Base-by-base conservation (phyloP, 148 eudicot species). In the Cornus kousa region DNA sequence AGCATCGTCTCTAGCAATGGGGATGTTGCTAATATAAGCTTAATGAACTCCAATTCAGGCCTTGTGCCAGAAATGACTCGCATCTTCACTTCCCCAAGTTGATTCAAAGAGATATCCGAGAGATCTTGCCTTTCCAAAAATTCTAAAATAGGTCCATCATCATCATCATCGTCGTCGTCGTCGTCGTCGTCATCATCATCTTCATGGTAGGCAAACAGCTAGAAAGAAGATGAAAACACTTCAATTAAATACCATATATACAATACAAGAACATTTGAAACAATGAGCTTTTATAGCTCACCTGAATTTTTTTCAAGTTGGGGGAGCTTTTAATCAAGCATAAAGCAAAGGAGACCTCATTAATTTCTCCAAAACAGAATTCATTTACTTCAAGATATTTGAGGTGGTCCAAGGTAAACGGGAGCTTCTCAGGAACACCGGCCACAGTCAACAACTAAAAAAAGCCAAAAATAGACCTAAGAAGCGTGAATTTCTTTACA, bases 31-130 rank as follows among this genome's bases (percentile, higher is more conserved):
- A 28, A 28, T 28, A 28, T 28, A 28, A 28, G 28, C 1, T 28
- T 28, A 28, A 28, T 28, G 28, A 28, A 28, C 28, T 28, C 62
- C 76, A 73, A 73, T 17, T 57, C 66, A 5, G 3, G 12, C 12
- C 37, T 55, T 28, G 8, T 57, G 37, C 76, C 76, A 55, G 11
- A 73, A 12, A 57, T 3, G 2, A 28, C 2, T 12, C 4, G 16
- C 35, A 73, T 23, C 31, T 31, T 11, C 64, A 73, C 76, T 73
- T 73, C 76, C 31, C 66, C 66, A 31, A 50, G 76, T 24, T 55
- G 76, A 55, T 73, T 48, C 7, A 55, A 57, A 57, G 37, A 73
- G 37, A 73, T 5, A 57, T 57, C 76, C 11, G 40, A 73, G 10
- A 5, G 0, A 3, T 31, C 76, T 24, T 53, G 23, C 6, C 9